Evolutionary conservation across 208 protist species (phyloP).

Genomic region (Wallacemonas sp.): DNA sequence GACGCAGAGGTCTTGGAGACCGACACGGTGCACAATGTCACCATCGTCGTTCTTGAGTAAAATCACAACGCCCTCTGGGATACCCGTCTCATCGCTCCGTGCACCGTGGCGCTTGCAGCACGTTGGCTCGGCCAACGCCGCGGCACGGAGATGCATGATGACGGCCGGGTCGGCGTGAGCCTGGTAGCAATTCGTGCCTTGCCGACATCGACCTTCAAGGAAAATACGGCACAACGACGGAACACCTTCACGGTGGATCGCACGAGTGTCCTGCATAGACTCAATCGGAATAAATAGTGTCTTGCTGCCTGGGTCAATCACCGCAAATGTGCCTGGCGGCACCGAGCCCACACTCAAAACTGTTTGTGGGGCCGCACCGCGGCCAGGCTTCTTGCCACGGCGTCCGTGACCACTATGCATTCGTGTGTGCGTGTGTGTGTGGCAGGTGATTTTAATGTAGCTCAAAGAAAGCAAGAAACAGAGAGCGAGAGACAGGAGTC

Average conservation of each 20-base stretch:
- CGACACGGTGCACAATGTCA: constrained; percentile 25
- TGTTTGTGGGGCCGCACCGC: constrained; percentile 32
- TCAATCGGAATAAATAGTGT: constrained; percentile 67
- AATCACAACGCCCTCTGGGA: constrained; percentile 12
- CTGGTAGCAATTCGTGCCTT: constrained; percentile 76
- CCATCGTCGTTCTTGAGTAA: constrained; percentile 37
- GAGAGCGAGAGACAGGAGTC: not conserved
- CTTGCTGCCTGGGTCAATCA: constrained; percentile 82
- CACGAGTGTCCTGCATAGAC: constrained; percentile 67
- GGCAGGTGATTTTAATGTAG: too few species aligned
- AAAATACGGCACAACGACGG: constrained; percentile 81
- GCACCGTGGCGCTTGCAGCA: constrained; percentile 72
- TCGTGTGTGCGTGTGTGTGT: not conserved
- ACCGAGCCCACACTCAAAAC: constrained; percentile 56
- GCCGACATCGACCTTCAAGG: constrained; percentile 74
- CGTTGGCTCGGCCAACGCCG: constrained; percentile 64
- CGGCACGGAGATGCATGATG: constrained; percentile 46
- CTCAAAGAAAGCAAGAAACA: not conserved
- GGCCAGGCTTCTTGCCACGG: constrained; percentile 34
- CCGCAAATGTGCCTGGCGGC: constrained; percentile 60
- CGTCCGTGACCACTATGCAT: constrained; percentile 15
- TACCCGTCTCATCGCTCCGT: constrained; percentile 23
- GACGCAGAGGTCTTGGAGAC: constrained; percentile 31
- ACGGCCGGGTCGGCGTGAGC: constrained; percentile 64
- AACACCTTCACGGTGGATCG: constrained; percentile 73